Evolutionary conservation across 352 stramenopile genomes (phyloP), one percentile per base, ranked within the genome.

Genomic region (Pythium dissotocum): DNA sequence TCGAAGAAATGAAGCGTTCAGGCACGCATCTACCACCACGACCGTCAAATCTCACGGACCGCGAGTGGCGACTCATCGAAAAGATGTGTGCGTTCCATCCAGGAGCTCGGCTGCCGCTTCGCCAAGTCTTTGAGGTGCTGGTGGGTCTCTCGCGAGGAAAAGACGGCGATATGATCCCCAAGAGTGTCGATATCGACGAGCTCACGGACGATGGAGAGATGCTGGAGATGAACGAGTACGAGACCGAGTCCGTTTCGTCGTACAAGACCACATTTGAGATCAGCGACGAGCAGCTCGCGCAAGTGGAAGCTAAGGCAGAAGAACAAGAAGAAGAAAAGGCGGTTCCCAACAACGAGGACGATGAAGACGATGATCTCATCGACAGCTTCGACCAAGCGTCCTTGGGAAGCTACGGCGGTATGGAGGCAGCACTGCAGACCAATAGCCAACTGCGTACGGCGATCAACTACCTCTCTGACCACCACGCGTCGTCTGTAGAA

Each of bases 61-160:
- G 77, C 10, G 77, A 72, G 54, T 93, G 84, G 84, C 67, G 63
- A 2, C 55, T 93, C 13, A 76, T 93, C 48, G 74, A 89, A 66
- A 77, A 81, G 9, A 90, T 93, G 82, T 93, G 84, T 63, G 65
- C 70, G 0, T 71, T 72, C 0, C 79, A 90, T 51, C 84, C 82
- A 1, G 59, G 62, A 4, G 69, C 78, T 28, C 71, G 84, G 14
- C 73, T 90, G 35, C 71, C 78, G 4, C 55, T 90, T 9, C 80
- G 73, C 13, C 74, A 87, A 53, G 82, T 82, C 10, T 80, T 77
- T 0, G 58, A 77, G 4, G 76, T 83, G 58, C 66, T 92, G 5
- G 77, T 86, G 21, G 63, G 69, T 44, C 67, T 90, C 14, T 62
- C 60, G 28, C 42, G 63, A 33, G 63, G 55, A 12, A 46, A 59